Percentiles rank a stretch among this genome's conserved stretches.
Conservation (phyloP, 2,329 filamentous ascomycete genomes). For the Pestalotiopsis fici region DNA sequence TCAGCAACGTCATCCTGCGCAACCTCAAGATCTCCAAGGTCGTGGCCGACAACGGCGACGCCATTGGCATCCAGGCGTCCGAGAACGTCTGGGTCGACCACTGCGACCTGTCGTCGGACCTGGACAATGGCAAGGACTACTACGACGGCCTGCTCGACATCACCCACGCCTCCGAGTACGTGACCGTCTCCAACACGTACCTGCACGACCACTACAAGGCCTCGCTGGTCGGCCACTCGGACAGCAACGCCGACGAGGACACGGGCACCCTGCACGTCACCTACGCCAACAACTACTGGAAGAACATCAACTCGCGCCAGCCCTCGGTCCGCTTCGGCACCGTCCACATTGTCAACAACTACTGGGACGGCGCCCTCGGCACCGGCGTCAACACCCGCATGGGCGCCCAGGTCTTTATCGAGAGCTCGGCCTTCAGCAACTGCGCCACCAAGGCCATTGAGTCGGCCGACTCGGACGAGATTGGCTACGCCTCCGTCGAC, state of each 20-base stretch:
- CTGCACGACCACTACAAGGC: conserved; percentile 48
- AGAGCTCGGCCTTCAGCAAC: conserved; percentile 41
- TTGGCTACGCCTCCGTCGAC: conserved; percentile 40
- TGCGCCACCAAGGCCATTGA: conserved; percentile 24
- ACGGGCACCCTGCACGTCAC: conserved; percentile 63
- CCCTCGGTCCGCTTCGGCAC: conserved; percentile 69
- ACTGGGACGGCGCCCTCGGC: conserved; percentile 33
- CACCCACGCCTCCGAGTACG: conserved; percentile 63
- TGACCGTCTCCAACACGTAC: conserved; percentile 49
- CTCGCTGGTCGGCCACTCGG: conserved; percentile 56
- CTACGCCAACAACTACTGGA: conserved; percentile 67
- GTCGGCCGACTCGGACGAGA: conserved; percentile 40
- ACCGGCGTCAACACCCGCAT: conserved; percentile 56
- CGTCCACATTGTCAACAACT: conserved; percentile 56
- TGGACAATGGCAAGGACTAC: conserved; percentile 65
- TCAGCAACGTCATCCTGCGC: conserved; percentile 61
- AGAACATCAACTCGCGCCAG: conserved; percentile 63
- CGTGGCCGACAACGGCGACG: conserved; percentile 56
- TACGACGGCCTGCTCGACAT: conserved; percentile 68
- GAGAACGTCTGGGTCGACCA: conserved; percentile 70
- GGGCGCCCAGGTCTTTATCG: conserved; percentile 51
- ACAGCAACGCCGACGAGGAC: conserved; percentile 60
- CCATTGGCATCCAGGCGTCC: conserved; percentile 57
- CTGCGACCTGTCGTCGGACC: conserved; percentile 63
- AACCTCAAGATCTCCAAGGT: conserved; percentile 63